These are phyloP conservation scores for Trichopus zeylanicus DNA, from an alignment of 116 monocot genomes.

Conservation along the genomic window DNA sequence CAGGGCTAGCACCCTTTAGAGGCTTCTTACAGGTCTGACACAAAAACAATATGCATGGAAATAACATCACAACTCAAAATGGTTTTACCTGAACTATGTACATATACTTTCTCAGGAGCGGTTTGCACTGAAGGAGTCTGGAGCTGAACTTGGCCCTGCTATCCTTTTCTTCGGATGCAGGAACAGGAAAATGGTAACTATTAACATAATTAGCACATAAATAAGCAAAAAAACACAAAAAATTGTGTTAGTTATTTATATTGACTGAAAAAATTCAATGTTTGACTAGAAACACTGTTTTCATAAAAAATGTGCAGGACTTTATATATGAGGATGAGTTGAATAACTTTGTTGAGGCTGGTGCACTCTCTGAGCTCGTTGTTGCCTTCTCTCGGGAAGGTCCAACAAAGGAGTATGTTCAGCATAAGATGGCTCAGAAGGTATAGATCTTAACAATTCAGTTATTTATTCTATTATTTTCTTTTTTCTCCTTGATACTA, in stretches of 20 bases:
- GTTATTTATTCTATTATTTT: neutral
- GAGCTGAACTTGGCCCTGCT: conserved; percentile 51
- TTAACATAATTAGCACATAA: neutral
- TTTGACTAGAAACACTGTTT: neutral
- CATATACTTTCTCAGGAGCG: conserved; percentile 56
- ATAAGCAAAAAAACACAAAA: neutral
- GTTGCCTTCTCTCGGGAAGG: conserved; percentile 66
- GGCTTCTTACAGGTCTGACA: conserved; percentile 80
- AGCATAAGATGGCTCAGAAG: conserved; percentile 62
- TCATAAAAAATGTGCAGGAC: conserved; percentile 27
- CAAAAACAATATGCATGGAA: neutral
- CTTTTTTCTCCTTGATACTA: neutral
- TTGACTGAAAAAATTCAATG: neutral
- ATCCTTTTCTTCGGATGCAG: conserved; percentile 90
- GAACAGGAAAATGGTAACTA: conserved; percentile 66
- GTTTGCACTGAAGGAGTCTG: conserved; percentile 53
- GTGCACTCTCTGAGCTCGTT: conserved; percentile 49
- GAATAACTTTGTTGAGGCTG: conserved; percentile 34
- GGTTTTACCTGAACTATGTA: neutral
- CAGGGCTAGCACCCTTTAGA: conserved; percentile 88
- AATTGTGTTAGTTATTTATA: neutral
- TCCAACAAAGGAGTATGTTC: conserved; percentile 55
- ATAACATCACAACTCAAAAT: neutral
- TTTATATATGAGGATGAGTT: conserved; percentile 70
- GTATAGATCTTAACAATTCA: too few relatives aligned